A percentile compares a stretch with the other conserved stretches of the same genome.
These are phyloP conservation scores for Trichoderma breve DNA, from an alignment of 2,329 filamentous ascomycete genomes.

Conservation along the genomic window DNA sequence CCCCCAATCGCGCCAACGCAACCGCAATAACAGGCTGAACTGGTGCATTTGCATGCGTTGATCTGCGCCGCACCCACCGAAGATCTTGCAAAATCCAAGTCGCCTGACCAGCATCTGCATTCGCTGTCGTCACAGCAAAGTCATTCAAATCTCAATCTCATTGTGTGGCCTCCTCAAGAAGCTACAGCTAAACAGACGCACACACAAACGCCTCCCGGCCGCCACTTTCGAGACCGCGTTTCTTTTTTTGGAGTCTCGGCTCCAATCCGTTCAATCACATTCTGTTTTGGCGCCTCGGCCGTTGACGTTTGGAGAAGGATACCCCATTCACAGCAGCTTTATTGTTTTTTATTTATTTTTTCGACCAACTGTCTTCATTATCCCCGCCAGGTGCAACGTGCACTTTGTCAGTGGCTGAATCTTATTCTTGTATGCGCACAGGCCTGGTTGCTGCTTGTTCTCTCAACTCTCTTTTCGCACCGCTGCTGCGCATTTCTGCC, in stretches of 20 bases:
- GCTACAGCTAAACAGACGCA: background rate
- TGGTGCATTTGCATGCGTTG: conserved; percentile 8
- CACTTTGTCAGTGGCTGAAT: background rate
- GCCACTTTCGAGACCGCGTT: conserved; percentile 20
- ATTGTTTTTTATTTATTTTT: background rate
- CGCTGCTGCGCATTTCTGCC: background rate
- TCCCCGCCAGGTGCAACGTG: background rate
- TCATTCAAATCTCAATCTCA: background rate
- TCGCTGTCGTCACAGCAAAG: conserved; percentile 15
- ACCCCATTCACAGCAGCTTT: background rate
- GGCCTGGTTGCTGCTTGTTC: conserved; percentile 1
- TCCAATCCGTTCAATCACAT: background rate
- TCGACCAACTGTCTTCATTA: background rate
- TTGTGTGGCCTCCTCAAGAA: background rate
- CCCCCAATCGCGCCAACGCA: background rate
- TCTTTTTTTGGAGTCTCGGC: conserved; percentile 15
- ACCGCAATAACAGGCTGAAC: background rate
- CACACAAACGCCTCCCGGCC: conserved; percentile 18
- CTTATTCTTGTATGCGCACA: background rate
- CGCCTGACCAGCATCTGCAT: background rate
- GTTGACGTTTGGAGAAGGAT: background rate
- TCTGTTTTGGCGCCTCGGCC: background rate
- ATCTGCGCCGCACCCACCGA: conserved; percentile 14
- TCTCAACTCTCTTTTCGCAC: background rate
- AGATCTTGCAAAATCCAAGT: conserved; percentile 16